Conservation (phyloP, 169 alveolate species). For the Miamiensis avidus region DNA sequence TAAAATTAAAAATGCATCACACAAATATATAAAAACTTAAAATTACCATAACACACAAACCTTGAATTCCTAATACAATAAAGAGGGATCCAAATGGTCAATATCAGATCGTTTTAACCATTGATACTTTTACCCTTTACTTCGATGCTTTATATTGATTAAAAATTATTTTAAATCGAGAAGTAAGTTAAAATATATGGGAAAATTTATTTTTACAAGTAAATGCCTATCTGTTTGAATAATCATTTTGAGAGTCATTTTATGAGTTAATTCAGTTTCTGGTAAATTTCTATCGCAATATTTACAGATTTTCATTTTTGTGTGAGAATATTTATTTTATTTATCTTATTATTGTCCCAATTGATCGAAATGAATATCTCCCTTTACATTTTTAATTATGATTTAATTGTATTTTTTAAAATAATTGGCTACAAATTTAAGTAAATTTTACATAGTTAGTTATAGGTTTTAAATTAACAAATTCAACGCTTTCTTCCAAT, state of each 20-base stretch:
- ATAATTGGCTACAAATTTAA: conserved; percentile 36
- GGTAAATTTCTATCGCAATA: conserved; percentile 61
- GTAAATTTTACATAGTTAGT: conserved; percentile 33
- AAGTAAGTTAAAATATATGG: neutral
- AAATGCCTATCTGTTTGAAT: conserved; percentile 61
- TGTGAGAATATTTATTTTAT: conserved; percentile 31
- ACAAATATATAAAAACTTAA: neutral
- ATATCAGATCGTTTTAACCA: conserved; percentile 65
- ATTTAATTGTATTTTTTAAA: conserved; percentile 16
- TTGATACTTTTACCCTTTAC: conserved; percentile 52
- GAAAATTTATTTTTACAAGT: neutral
- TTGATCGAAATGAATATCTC: neutral
- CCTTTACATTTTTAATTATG: no score
- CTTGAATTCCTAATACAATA: conserved; percentile 58
- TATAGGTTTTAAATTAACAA: conserved; percentile 8
- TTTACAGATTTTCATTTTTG: conserved; percentile 53
- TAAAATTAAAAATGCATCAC: neutral
- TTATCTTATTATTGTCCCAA: conserved; percentile 25
- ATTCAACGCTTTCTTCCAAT: conserved; percentile 16
- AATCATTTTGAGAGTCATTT: conserved; percentile 67
- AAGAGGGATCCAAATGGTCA: conserved; percentile 54
- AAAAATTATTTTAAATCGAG: neutral
- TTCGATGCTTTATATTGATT: neutral
- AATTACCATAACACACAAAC: conserved; percentile 58
- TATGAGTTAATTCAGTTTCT: conserved; percentile 51